Percentiles rank a stretch among this genome's conserved stretches.
These are phyloP conservation scores for Coemansia javaensis DNA, from an alignment of 192 early-diverging fungal species.

Conservation along the genomic window DNA sequence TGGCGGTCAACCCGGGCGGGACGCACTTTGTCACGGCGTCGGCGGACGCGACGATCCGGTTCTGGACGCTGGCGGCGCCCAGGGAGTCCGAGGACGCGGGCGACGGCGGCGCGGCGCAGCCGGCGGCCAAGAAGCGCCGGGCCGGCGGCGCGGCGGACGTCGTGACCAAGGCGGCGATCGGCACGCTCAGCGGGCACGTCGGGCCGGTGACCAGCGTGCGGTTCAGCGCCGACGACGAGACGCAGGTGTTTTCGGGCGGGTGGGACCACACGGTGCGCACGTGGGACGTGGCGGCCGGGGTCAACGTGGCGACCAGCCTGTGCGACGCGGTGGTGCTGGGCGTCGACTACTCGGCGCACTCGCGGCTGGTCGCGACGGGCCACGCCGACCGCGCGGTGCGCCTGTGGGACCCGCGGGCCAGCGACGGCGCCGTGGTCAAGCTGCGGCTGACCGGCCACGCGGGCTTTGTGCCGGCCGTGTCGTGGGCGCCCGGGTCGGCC, in stretches of 20 bases:
- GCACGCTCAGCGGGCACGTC: slow-evolving; percentile 65
- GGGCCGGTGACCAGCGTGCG: slow-evolving; percentile 69
- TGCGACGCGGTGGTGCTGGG: slow-evolving; percentile 82
- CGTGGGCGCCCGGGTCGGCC: slow-evolving; percentile 73
- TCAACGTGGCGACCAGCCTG: slow-evolving; percentile 75
- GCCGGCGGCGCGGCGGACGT: slow-evolving; percentile 13
- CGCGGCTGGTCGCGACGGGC: slow-evolving; percentile 77
- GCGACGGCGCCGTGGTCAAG: slow-evolving; percentile 73
- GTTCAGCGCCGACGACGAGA: slow-evolving; percentile 60
- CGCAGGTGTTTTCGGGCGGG: slow-evolving; percentile 77
- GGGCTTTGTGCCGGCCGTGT: slow-evolving; percentile 79
- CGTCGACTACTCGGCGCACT: slow-evolving; percentile 65
- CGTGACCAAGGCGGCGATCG: slow-evolving; percentile 37
- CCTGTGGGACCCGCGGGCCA: slow-evolving; percentile 84
- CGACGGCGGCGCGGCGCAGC: slow-evolving; percentile 18
- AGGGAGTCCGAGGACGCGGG: slow-evolving; percentile 47
- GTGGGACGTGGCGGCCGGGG: slow-evolving; percentile 81
- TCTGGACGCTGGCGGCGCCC: slow-evolving; percentile 69
- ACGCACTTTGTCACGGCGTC: slow-evolving; percentile 60
- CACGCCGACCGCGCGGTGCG: slow-evolving; percentile 79
- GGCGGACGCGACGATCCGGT: slow-evolving; percentile 69
- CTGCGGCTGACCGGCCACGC: slow-evolving; percentile 70
- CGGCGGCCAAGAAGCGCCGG: slow-evolving; percentile 33
- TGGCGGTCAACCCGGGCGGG: slow-evolving; percentile 56
- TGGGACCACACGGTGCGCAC: slow-evolving; percentile 89